Evolutionary conservation across 192 early-diverging fungal species (phyloP), one percentile per base, ranked within the genome.

Genomic region (Dissophora globulifera): DNA sequence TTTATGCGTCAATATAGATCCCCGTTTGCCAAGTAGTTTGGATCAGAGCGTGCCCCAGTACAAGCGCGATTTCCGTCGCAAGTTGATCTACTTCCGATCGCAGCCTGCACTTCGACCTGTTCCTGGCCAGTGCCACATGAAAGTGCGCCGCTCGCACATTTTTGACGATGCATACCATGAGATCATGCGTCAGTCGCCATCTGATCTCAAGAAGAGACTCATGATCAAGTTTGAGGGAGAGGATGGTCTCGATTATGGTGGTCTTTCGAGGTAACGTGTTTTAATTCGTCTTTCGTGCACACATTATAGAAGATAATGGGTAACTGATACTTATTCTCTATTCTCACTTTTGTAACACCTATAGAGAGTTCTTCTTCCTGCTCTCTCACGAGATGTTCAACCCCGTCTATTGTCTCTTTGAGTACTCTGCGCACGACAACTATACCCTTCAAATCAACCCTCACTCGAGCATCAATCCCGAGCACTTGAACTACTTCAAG

Each of bases 201-300:
- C 84, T 6, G 97, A 99, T 81, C 84, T 99, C 57, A 96, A 96
- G 83, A 97, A 99, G 86, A 87, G 94, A 35, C 74, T 99, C 53
- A 96, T 97, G 94, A 96, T 99, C 79, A 99, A 98, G 80, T 99
- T 99, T 72, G 94, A 96, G 64, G 96, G 96, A 53, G 97, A 99
- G 71, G 97, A 99, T 79, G 97, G 97, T 12, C 84, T 99, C 30
- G 97, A 99, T 86, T 99, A 99, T 63, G 97, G 97, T 62, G 97
- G 97, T 76, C 84, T 99, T 51, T 96, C 95, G 19, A 89, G 93
- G 87, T 87, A 83, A 38, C 12, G 7, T 20, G 1, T 16, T 46
- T 1, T n/a, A n/a, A n/a, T n/a, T n/a, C n/a, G n/a, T n/a, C n/a
- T n/a, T n/a, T n/a, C n/a, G n/a, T n/a, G n/a, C n/a, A n/a, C n/a